Percentiles rank a stretch among this genome's conserved stretches.
phyloP scores from a whole-genome alignment of 371 early-diverging fungal genomes.

The Globomyces sp. region DNA sequence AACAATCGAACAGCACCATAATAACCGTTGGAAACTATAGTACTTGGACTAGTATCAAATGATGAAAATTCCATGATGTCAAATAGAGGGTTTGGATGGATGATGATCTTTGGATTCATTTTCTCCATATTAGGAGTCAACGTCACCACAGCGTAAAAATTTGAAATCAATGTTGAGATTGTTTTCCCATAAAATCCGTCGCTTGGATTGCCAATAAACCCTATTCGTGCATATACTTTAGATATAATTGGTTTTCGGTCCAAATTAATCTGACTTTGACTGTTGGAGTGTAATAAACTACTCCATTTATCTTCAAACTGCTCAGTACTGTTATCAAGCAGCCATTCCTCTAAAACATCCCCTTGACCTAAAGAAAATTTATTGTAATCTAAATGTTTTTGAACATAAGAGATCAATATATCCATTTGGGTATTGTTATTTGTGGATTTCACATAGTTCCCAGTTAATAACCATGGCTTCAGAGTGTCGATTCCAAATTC shows the following conservation, averaged over 20 bases:
- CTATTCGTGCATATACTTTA: conserved; percentile 62
- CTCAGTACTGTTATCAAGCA: not conserved
- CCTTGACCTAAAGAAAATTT: not conserved
- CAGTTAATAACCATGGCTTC: not conserved
- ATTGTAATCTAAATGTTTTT: conserved; percentile 1
- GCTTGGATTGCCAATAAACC: conserved; percentile 70
- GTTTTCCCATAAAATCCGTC: conserved; percentile 71
- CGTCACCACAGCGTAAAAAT: conserved; percentile 64
- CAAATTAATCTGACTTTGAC: not conserved
- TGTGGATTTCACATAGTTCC: not conserved
- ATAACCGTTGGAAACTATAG: conserved; percentile 52
- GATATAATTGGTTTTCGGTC: conserved; percentile 33
- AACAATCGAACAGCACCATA: conserved; percentile 59
- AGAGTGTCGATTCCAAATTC: not conserved
- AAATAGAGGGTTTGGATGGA: not conserved
- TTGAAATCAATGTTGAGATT: conserved; percentile 61
- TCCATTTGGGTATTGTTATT: not conserved
- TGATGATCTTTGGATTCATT: conserved; percentile 32
- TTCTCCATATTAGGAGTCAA: conserved; percentile 52
- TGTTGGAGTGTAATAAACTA: not conserved
- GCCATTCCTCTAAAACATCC: not conserved
- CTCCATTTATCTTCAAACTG: not conserved
- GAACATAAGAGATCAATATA: not conserved
- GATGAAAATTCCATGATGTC: not conserved
- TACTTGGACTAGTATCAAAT: not conserved